phyloP scores from a whole-genome alignment of 495 filamentous ascomycete species.

The Achaetomiella virescens region DNA sequence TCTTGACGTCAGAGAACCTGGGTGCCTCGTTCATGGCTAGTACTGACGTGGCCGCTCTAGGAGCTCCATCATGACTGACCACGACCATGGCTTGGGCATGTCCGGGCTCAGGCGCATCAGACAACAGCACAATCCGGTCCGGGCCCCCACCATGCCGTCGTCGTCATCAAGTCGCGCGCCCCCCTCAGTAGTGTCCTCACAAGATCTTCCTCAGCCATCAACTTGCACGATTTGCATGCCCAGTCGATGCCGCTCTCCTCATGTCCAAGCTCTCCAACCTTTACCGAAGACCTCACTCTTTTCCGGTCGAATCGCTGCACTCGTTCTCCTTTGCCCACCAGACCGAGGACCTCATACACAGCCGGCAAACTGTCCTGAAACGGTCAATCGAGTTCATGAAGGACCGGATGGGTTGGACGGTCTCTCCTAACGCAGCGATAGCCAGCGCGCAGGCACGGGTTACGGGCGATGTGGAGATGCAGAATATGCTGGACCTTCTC shows the following conservation, averaged over 20 bases:
- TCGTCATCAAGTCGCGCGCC: slow-evolving; percentile 54
- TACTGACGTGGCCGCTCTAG: slow-evolving; percentile 32
- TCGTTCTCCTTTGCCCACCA: slow-evolving; percentile 98
- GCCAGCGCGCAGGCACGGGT: slow-evolving; percentile 75
- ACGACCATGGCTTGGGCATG: slow-evolving; percentile 52
- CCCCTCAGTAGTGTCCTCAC: slow-evolving; percentile 49
- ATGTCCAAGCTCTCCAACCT: slow-evolving; percentile 61
- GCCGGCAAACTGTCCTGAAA: slow-evolving; percentile 86
- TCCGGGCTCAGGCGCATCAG: slow-evolving; percentile 91
- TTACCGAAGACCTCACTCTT: slow-evolving; percentile 82
- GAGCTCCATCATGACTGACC: slow-evolving; percentile 50
- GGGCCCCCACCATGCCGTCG: slow-evolving; percentile 58
- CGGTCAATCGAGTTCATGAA: slow-evolving; percentile 96
- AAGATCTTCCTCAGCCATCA: slow-evolving; percentile 57
- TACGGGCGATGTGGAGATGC: slow-evolving; percentile 76
- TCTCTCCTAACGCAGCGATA: slow-evolving; percentile 45
- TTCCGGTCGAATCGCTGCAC: slow-evolving; percentile 92
- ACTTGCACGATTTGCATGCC: slow-evolving; percentile 39
- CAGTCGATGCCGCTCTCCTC: slow-evolving; percentile 43
- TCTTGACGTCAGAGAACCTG: slow-evolving; percentile 7
- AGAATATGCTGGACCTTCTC: slow-evolving; percentile 85
- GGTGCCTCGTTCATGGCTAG: not conserved
- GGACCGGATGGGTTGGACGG: slow-evolving; percentile 78
- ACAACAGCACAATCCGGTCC: slow-evolving; percentile 62
- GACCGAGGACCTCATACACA: slow-evolving; percentile 85